A percentile compares a stretch with the other conserved stretches of the same genome.
Evolutionary conservation across 805 yeast species (phyloP).

Genomic region (Geotrichum ghanense): DNA sequence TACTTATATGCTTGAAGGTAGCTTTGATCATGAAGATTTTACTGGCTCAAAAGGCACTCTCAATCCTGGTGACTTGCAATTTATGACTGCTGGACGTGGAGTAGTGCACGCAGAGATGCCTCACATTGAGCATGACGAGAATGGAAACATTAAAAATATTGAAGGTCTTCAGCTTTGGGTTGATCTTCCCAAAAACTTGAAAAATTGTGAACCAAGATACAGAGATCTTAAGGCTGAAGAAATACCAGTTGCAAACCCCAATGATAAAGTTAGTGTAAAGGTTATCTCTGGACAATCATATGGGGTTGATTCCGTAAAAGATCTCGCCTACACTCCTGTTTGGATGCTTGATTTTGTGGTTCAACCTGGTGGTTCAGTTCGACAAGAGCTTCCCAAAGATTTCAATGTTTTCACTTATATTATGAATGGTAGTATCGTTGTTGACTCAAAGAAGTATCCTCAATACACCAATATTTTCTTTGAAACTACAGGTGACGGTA

Average conservation of each 20-base stretch:
- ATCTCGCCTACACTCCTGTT: conserved; percentile 74
- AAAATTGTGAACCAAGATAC: conserved; percentile 60
- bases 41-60: conserved; percentile 74
- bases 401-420: conserved; percentile 28
- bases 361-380: conserved; percentile 54
- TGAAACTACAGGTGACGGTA: conserved; percentile 17
- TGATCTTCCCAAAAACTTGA: conserved; percentile 56
- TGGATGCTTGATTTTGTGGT: conserved; percentile 58
- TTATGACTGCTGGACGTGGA: conserved; percentile 90
- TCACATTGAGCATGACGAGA: conserved; percentile 32
- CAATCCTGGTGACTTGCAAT: conserved; percentile 75
- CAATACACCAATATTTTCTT: conserved; percentile 16
- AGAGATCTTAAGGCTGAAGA: conserved; percentile 62
- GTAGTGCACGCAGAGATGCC: conserved; percentile 85
- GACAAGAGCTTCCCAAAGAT: conserved; percentile 44
- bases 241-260: conserved; percentile 57
- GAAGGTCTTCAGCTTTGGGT: conserved; percentile 84
- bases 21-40: conserved; percentile 74
- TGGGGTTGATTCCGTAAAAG: conserved; percentile 61
- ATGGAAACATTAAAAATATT: conserved; percentile 26
- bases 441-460: conserved; percentile 12
- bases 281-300: conserved; percentile 71
- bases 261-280: conserved; percentile 44
- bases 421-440: conserved; percentile 16
- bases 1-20: conserved; percentile 53